Base-by-base conservation (phyloP, 1,284 basidiomycete genomes). In the Cryptococcus hybrid region DNA sequence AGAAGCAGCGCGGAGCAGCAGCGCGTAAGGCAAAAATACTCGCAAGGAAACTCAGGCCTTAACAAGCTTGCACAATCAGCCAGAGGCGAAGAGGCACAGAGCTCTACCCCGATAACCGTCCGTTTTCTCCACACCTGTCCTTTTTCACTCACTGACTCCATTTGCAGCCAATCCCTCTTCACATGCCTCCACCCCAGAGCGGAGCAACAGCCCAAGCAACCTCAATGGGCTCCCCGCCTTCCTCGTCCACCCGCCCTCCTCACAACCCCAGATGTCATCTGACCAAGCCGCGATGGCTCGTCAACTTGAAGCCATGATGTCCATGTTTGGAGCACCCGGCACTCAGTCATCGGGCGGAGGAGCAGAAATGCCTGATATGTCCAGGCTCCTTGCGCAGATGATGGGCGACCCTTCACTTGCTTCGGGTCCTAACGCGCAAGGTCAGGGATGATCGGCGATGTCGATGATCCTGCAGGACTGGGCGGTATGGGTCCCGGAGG, bases 21-120 rank as follows among this genome's bases (percentile, higher is more conserved):
- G 76, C 78, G 38, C 67, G 78, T 15, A 73, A 73, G 44, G 78
- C 78, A 13, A 79, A 78, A 78, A 18, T 78, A 61, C 70, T 76
- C 12, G 78, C 78, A 12, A 63, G 76, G 18, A 3, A 75, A 73
- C 52, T 64, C 74, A 0, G 75, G 78, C 34, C 60, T 78, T 3
- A 65, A 68, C 8, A 74, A 73, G 52, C 67, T 79, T 11, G 76
- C 76, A 18, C 67, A 75, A 56, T 71, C 76, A 4, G 76, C 76
- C 3, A 60, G 76, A 51, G 76, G 76, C 3, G 69, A 69, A n/a
- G 68, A 68, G 62, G 73, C 69, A n/a, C 64, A 63, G 4, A 67
- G 59, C 64, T 78, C 18, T 78, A 77, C 53, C 70, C 69, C 24
- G 67, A 71, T 48, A 68, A 64, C 13, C 52, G 67, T 67, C 48